Evolutionary conservation across 257 asterid species (phyloP).

Genomic region (Salvia rosmarinus): DNA sequence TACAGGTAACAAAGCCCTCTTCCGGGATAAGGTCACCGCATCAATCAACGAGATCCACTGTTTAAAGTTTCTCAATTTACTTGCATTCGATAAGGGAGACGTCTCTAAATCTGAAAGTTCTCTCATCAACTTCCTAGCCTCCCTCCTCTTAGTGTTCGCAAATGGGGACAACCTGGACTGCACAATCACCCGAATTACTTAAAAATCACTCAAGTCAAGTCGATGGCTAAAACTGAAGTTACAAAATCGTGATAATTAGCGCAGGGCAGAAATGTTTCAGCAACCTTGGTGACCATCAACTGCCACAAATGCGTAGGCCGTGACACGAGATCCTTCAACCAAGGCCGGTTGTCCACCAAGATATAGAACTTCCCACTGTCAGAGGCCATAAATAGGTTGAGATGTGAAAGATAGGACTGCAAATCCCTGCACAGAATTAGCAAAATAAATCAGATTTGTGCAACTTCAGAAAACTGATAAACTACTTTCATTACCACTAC

Average conservation of each 20-base stretch:
- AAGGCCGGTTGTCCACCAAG: slow-evolving; percentile 93
- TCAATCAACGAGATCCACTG: slow-evolving; percentile 76
- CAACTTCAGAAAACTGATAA: neutral
- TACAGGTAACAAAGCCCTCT: slow-evolving; percentile 90
- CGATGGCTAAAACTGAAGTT: slow-evolving; percentile 4
- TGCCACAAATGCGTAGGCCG: slow-evolving; percentile 92
- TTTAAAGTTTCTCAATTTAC: slow-evolving; percentile 48
- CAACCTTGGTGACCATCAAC: slow-evolving; percentile 96
- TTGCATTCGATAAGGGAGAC: slow-evolving; percentile 46
- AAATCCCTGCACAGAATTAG: slow-evolving; percentile 63
- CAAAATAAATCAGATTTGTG: neutral
- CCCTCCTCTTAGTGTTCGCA: slow-evolving; percentile 75
- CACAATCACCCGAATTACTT: slow-evolving; percentile 33
- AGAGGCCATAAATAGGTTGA: slow-evolving; percentile 73
- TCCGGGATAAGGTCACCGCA: slow-evolving; percentile 70
- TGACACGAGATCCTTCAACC: slow-evolving; percentile 82
- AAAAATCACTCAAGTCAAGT: neutral
- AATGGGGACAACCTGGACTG: slow-evolving; percentile 98
- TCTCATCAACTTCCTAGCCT: slow-evolving; percentile 49
- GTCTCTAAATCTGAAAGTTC: slow-evolving; percentile 43
- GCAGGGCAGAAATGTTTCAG: slow-evolving; percentile 30
- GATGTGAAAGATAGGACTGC: slow-evolving; percentile 96
- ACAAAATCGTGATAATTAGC: slow-evolving; percentile 19
- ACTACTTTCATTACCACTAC: neutral
- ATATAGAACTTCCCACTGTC: slow-evolving; percentile 77